Conservation (phyloP, 495 filamentous ascomycete species). For the Talaromyces stipitatus region DNA sequence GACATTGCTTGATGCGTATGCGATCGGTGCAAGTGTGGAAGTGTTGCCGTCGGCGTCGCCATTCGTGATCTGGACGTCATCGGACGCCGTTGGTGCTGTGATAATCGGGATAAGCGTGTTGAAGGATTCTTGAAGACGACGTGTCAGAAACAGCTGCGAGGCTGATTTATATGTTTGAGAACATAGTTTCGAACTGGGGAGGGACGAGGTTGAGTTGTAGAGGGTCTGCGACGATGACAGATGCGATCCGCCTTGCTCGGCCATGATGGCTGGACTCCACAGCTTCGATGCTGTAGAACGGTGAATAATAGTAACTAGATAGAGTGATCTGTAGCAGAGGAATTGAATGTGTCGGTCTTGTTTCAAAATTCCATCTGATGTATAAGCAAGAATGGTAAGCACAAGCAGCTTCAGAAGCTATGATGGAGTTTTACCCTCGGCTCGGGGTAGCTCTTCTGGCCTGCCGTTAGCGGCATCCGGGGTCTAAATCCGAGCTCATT, state of each 20-base stretch:
- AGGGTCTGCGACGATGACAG: slow-evolving; percentile 39
- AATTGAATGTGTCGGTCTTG: not conserved
- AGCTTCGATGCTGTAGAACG: not conserved
- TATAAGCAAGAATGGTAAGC: not conserved
- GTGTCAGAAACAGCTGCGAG: slow-evolving; percentile 84
- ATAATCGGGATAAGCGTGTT: slow-evolving; percentile 74
- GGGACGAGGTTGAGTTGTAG: slow-evolving; percentile 40
- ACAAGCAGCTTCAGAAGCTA: not conserved
- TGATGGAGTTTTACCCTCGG: slow-evolving; percentile 1
- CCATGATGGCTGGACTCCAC: slow-evolving; percentile 16
- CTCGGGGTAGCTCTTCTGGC: slow-evolving; percentile 6
- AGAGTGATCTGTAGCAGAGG: not conserved
- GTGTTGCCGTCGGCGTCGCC: slow-evolving; percentile 25
- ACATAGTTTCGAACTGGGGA: slow-evolving; percentile 56
- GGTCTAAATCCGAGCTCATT: not conserved
- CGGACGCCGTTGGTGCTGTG: slow-evolving; percentile 25
- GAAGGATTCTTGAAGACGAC: slow-evolving; percentile 83
- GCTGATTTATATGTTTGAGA: slow-evolving; percentile 71
- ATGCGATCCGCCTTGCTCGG: slow-evolving; percentile 20
- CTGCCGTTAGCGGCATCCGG: slow-evolving; percentile 1
- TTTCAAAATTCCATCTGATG: not conserved
- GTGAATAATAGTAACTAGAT: not conserved
- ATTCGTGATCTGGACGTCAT: slow-evolving; percentile 21
- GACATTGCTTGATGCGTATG: slow-evolving; percentile 62
- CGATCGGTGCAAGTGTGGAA: slow-evolving; percentile 55